Evolutionary conservation across 306 rosid species (phyloP), one percentile per base, ranked within the genome.

Genomic region (Lagenaria siceraria): DNA sequence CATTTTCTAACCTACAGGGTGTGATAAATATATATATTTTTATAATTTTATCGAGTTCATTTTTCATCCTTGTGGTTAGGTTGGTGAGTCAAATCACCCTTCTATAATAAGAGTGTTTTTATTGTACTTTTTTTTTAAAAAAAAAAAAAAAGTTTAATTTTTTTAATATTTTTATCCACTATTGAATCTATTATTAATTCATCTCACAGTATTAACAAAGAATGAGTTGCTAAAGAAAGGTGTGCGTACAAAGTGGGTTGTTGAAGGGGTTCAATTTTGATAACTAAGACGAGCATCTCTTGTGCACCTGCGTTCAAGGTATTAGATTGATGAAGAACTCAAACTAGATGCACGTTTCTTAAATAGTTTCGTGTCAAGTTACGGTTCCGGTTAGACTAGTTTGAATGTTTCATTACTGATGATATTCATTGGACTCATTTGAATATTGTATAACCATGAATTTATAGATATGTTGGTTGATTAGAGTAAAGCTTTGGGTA

Each of bases 231-330:
- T 95, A 79, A 86, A 83, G 82, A 86, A 88, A 84, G 96, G 93
- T 73, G 80, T 89, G 61, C 96, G 85, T 75, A 92, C 93, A 38
- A 92, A 95, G 84, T 95, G 99, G 99, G 99, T 92, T 85, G 89
- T 95, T 80, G 91, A 42, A 88, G 43, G 85, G 99, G 99, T 22
- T 92, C 99, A 66, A 84, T 95, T 86, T 82, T 95, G 70, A 90
- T 95, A 77, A 83, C 97, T 7, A 60, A 42, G 77, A 82, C 92
- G 31, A 76, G 85, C 71, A 63, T 92, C 80, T 84, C 95, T 56
- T 88, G 92, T 84, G 97, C 93, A 19, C 97, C 99, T 6, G 89
- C 92, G 59, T 95, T 90, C 83, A 88, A 92, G 97, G 99, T 88
- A 89, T 81, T 35, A 75, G 52, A 19, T 31, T 1, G 42, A 36